Conservation (phyloP, 805 yeast species). For the Hanseniaspora thailandica region DNA sequence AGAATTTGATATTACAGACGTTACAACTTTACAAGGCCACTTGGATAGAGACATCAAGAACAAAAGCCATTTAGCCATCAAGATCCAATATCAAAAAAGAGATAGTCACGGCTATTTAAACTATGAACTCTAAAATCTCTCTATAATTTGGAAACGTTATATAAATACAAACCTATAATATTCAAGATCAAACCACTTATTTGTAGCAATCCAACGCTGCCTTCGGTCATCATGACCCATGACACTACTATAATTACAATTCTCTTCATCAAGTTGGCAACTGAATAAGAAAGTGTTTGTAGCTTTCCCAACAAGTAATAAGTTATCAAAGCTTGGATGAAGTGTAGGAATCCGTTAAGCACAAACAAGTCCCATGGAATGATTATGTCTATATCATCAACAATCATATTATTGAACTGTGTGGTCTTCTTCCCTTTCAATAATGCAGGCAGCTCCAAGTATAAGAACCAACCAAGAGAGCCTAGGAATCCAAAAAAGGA, state of each 20-base stretch:
- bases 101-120: slow-evolving; percentile 36
- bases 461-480: slow-evolving; percentile 63
- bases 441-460: slow-evolving; percentile 43
- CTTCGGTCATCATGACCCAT: slow-evolving; percentile 37
- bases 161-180: slow-evolving; percentile 46
- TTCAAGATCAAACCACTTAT: slow-evolving; percentile 40
- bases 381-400: slow-evolving; percentile 23
- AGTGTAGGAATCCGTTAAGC: slow-evolving; percentile 65
- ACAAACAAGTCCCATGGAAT: slow-evolving; percentile 42
- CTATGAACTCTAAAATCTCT: slow-evolving; percentile 16
- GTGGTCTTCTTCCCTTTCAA: slow-evolving; percentile 16
- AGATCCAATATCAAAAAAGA: slow-evolving; percentile 37
- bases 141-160: slow-evolving; percentile 37
- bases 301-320: slow-evolving; percentile 70
- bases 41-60: neutral
- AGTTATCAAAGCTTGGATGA: slow-evolving; percentile 66
- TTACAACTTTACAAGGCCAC: neutral
- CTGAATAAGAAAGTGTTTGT: slow-evolving; percentile 74
- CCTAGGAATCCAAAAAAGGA: slow-evolving; percentile 59
- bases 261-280: slow-evolving; percentile 79
- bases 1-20: neutral
- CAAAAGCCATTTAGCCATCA: neutral
- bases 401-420: slow-evolving; percentile 19
- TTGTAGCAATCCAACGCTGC: slow-evolving; percentile 37
- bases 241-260: slow-evolving; percentile 74